Percentiles rank a stretch among this genome's conserved stretches.
phyloP scores from a whole-genome alignment of 768 basidiomycete genomes.

The Boletales sp. region DNA sequence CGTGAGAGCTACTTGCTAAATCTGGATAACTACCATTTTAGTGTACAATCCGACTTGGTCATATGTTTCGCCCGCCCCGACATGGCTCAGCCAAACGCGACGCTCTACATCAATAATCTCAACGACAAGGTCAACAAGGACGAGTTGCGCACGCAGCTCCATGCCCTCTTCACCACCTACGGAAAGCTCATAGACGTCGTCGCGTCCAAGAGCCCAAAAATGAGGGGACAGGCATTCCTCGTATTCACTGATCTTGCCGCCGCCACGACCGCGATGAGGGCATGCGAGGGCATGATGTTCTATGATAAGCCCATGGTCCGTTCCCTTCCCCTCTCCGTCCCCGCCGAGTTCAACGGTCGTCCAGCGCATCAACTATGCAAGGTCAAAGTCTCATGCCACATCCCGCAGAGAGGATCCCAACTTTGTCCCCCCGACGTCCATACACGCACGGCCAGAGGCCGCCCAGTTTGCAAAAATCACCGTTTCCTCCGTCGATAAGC shows the following conservation, averaged over 20 bases:
- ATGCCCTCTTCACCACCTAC: conserved; percentile 88
- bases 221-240: conserved; percentile 94
- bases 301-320: conserved; percentile 90
- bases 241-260: conserved; percentile 90
- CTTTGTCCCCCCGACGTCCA: conserved; percentile 70
- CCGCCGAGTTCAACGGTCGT: conserved; percentile 10
- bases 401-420: conserved; percentile 72
- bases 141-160: conserved; percentile 79
- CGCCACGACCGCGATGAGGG: conserved; percentile 90
- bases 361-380: conserved; percentile 90
- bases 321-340: conserved; percentile 12
- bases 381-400: conserved; percentile 84
- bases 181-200: conserved; percentile 93
- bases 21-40: neutral
- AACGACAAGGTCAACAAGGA: conserved; percentile 92
- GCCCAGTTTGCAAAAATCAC: conserved; percentile 37
- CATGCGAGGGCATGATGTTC: conserved; percentile 88
- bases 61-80: too few species aligned
- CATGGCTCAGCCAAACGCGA: conserved; percentile 69
- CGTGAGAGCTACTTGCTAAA: conserved; percentile 25
- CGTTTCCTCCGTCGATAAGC: conserved; percentile 49
- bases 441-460: conserved; percentile 50
- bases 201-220: conserved; percentile 79
- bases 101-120: conserved; percentile 90
- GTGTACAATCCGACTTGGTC: too few species aligned